Percentiles rank a stretch among this genome's conserved stretches.
phyloP scores from a whole-genome alignment of 768 basidiomycete species.

The Naganishia vishniacii region DNA sequence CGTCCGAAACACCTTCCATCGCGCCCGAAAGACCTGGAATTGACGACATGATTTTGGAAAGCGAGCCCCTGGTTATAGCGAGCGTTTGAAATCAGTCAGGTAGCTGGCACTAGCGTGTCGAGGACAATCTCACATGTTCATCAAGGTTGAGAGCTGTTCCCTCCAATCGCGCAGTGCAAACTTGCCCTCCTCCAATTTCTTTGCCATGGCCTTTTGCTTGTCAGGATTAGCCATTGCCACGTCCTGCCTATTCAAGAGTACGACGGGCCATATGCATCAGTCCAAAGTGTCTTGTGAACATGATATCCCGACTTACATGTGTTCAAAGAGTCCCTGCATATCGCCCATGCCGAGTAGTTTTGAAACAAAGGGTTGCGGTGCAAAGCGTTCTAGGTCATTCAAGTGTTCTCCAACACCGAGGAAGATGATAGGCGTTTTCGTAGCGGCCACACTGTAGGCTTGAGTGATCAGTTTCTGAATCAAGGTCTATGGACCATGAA shows the following conservation, averaged over 20 bases:
- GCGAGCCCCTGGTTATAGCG: constrained; percentile 69
- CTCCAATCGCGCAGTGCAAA: constrained; percentile 95
- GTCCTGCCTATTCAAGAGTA: constrained; percentile 58
- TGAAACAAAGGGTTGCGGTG: constrained; percentile 93
- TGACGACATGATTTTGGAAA: constrained; percentile 97
- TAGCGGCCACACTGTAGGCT: constrained; percentile 78
- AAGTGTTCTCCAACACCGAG: constrained; percentile 96
- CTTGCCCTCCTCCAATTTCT: constrained; percentile 85
- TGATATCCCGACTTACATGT: constrained; percentile 58
- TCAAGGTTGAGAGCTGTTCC: constrained; percentile 93
- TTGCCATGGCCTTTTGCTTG: constrained; percentile 96
- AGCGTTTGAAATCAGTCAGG: constrained; percentile 10
- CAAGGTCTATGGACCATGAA: background rate
- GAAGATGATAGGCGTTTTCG: constrained; percentile 97
- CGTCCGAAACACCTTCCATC: constrained; percentile 77
- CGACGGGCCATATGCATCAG: background rate
- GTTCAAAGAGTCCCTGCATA: constrained; percentile 93
- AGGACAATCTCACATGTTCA: constrained; percentile 74
- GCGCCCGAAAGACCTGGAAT: constrained; percentile 93
- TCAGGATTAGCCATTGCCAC: constrained; percentile 87
- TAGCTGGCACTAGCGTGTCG: constrained; percentile 24
- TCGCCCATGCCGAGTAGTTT: constrained; percentile 94
- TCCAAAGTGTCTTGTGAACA: background rate
- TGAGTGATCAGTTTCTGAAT: background rate
- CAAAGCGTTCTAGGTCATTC: constrained; percentile 92